phyloP scores from a whole-genome alignment of 805 yeast genomes.

The Candida ipomoeae region DNA sequence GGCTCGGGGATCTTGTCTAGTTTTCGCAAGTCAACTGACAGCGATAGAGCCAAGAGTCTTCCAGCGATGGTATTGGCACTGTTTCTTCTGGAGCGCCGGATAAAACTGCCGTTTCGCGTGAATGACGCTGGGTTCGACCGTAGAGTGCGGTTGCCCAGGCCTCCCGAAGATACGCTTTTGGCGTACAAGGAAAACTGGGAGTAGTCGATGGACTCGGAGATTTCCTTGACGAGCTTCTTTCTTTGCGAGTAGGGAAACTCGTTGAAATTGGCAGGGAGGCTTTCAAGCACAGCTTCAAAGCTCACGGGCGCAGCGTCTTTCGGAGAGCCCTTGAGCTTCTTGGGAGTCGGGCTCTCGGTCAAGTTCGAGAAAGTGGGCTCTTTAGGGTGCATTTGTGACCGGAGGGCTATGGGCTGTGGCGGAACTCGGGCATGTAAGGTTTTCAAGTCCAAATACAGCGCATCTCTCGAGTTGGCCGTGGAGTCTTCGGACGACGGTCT shows the following conservation, averaged over 20 bases:
- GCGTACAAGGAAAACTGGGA: conserved; percentile 41
- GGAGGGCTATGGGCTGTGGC: conserved; percentile 37
- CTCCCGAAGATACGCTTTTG: conserved; percentile 27
- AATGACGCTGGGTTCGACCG: conserved; percentile 14
- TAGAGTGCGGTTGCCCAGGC: conserved; percentile 20
- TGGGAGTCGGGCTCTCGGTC: conserved; percentile 17
- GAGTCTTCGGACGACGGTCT: conserved; percentile 33
- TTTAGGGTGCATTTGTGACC: conserved; percentile 11
- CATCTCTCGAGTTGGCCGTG: conserved; percentile 28
- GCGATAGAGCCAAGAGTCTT: conserved; percentile 34
- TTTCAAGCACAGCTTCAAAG: conserved; percentile 39
- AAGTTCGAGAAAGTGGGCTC: conserved; percentile 8
- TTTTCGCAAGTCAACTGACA: conserved; percentile 33
- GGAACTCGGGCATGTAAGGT: conserved; percentile 41
- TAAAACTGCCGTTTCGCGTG: conserved; percentile 25
- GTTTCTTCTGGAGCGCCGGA: conserved; percentile 28
- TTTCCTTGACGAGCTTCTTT: conserved; percentile 40
- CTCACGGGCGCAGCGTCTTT: conserved; percentile 26
- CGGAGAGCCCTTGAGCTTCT: conserved; percentile 23
- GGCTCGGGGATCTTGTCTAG: conserved; percentile 24
- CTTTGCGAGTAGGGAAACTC: conserved; percentile 60
- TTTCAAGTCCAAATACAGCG: conserved; percentile 39
- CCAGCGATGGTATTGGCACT: conserved; percentile 39
- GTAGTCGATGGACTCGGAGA: conserved; percentile 39
- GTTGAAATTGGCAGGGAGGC: conserved; percentile 40